Evolutionary conservation across 2,329 filamentous ascomycete species (phyloP), one percentile per base, ranked within the genome.

Genomic region (Metarhizium humberi): DNA sequence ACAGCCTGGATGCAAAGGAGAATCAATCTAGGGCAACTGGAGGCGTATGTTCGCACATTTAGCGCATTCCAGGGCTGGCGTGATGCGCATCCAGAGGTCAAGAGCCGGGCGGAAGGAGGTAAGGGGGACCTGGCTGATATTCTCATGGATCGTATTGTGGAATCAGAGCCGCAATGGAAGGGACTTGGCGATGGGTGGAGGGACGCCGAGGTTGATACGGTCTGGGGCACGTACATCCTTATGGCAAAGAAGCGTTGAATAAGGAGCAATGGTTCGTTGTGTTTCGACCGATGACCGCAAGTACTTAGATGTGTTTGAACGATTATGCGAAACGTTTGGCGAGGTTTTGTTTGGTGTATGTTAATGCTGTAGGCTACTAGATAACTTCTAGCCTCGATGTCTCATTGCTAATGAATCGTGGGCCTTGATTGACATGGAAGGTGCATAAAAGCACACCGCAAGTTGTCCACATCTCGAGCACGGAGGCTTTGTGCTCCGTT

Each of bases 151-250:
- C 73, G 74, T 57, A 80, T 86, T 63, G 65, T 79, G 4, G 71
- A 73, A 53, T 72, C 69, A n/a, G 79, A 82, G 59, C 74, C 75
- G 4, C 69, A 74, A 56, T 83, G 79, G 78, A 75, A 72, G 60
- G 71, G 67, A 2, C 61, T 68, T 56, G 78, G 76, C 1, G 71
- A 75, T 45, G 62, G 61, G 18, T 85, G 82, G 78, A 71, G 71
- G 57, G 75, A 83, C 52, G 68, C 75, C 48, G 73, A 80, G 61
- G 75, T 84, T 10, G 76, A 80, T 57, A 75, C 75, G 52, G 80
- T 85, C 60, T 85, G 83, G 82, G 83, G 81, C 0, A 84, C 77
- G 57, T 78, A 76, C 43, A 69, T 86, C 51, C 63, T 86, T 47
- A 71, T 85, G 72, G 80, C 80, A 16, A 76, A 75, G 65, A 75